Base-by-base conservation (phyloP, 2,329 filamentous ascomycete species). In the Colletotrichum echinochloae region DNA sequence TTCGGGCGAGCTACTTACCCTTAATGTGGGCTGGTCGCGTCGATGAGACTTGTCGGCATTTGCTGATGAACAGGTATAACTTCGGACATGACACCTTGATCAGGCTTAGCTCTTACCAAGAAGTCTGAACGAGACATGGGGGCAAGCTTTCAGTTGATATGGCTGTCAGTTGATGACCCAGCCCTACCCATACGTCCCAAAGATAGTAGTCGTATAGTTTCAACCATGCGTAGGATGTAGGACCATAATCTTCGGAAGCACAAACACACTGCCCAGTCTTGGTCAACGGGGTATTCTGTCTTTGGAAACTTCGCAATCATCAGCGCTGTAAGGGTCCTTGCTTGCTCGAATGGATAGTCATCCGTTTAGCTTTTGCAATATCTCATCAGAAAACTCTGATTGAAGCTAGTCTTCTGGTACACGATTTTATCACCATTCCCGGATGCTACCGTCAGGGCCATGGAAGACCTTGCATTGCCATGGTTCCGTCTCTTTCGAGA, bases 21-120 rank as follows among this genome's bases (percentile, higher is more conserved):
- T 97, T 52, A 94, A 97, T 80, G 94, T 94, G 8, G 94, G 94
- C 18, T 97, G 94, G 94, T 97, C 97, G 94, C 94, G 93, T 1
- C 86, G 93, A 84, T 97, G 84, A 74, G 61, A 11, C 1, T 41
- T 4, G 23, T 16, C 23, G 1, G 14, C 3, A 26, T 41, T 44
- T 66, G 56, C 30, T 14, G 16, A 37, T 30, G 6, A 35, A 12
- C 39, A 26, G 49, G 48, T n/a, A 11, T n/a, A 14, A 18, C 28
- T 39, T 20, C 44, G 23, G 11, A 3, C 16, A 69, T 37, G 14
- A n/a, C 8, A 14, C 60, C 41, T 20, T 30, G 35, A 46, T 23
- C 39, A 11, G 23, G 46, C 51, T 41, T 20, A n/a, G 35, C 30
- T 30, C 30, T 9, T 30, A 46, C 55, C 20, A 30, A 23, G 39